phyloP scores from a whole-genome alignment of 2,329 filamentous ascomycete species.

The Aspergillus fructus region DNA sequence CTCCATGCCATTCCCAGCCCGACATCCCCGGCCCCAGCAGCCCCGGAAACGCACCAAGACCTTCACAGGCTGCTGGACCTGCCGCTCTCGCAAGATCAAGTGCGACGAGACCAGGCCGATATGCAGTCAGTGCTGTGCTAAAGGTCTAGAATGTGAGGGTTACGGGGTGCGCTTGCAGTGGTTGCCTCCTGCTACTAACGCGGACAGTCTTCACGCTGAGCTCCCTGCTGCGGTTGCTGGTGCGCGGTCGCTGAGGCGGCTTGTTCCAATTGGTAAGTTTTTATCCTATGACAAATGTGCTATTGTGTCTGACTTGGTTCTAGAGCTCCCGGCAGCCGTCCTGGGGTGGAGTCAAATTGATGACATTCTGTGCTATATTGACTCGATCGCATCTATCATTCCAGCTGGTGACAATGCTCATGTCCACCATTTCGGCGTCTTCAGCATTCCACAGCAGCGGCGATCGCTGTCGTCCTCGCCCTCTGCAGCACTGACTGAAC shows the following conservation, averaged over 20 bases:
- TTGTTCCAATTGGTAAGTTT: background rate
- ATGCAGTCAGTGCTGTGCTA: background rate
- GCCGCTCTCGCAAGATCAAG: constrained; percentile 22
- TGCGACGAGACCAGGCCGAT: constrained; percentile 17
- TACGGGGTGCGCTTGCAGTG: background rate
- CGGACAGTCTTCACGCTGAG: background rate
- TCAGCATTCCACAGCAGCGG: background rate
- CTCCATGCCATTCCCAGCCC: background rate
- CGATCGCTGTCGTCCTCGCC: background rate
- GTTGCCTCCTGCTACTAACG: background rate
- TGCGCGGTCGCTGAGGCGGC: background rate
- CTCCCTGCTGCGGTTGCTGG: background rate
- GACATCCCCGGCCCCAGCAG: background rate
- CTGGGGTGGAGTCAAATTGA: background rate
- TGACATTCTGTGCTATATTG: background rate
- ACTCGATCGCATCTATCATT: background rate
- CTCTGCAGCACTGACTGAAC: background rate
- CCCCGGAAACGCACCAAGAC: constrained; percentile 18
- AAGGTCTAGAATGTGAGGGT: background rate
- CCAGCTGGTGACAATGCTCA: background rate
- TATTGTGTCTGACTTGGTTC: background rate
- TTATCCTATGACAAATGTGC: background rate
- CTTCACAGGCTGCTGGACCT: constrained; percentile 28
- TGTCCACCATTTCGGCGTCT: constrained; percentile 1
- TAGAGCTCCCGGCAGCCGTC: background rate